Evolutionary conservation across 768 basidiomycete species (phyloP).

Genomic region (Calocybe indica): DNA sequence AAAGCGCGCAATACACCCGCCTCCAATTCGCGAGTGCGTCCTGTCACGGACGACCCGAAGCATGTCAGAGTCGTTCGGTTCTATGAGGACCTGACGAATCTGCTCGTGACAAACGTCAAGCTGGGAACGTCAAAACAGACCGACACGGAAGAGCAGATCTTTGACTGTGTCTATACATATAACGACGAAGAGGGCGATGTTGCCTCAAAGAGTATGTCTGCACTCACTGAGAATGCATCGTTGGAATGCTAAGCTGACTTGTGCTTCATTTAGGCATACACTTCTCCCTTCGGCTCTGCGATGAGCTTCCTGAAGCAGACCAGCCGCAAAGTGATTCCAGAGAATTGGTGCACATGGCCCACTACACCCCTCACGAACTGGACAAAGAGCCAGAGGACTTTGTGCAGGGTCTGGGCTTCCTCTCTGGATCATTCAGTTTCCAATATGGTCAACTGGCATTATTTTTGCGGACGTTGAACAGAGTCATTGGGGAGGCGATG

Average conservation of each 20-base stretch:
- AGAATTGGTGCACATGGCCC: conserved; percentile 40
- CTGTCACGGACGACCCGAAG: conserved; percentile 47
- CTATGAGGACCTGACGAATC: conserved; percentile 84
- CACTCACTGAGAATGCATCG: not conserved
- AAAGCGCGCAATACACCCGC: conserved; percentile 34
- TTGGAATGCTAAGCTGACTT: too few species aligned
- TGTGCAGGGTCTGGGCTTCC: conserved; percentile 53
- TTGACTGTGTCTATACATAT: conserved; percentile 66
- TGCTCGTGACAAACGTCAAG: conserved; percentile 64
- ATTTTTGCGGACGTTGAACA: conserved; percentile 59
- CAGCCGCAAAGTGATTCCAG: conserved; percentile 22
- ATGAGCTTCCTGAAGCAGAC: conserved; percentile 28
- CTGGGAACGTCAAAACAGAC: conserved; percentile 26
- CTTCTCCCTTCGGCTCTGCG: conserved; percentile 50
- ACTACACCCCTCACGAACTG: conserved; percentile 59
- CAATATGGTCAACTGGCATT: conserved; percentile 56
- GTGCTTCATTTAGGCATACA: conserved; percentile 40
- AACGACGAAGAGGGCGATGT: conserved; percentile 27
- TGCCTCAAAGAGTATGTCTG: conserved; percentile 32
- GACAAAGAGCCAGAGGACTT: conserved; percentile 56
- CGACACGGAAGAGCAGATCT: conserved; percentile 52
- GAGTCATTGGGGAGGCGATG: conserved; percentile 36
- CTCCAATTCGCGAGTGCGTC: conserved; percentile 30
- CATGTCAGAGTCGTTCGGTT: conserved; percentile 57
- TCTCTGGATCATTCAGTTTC: conserved; percentile 65